Percentiles rank a stretch among this genome's conserved stretches.
These are phyloP conservation scores for Santalum album DNA, from an alignment of 164 flowering plant species.

Conservation along the genomic window DNA sequence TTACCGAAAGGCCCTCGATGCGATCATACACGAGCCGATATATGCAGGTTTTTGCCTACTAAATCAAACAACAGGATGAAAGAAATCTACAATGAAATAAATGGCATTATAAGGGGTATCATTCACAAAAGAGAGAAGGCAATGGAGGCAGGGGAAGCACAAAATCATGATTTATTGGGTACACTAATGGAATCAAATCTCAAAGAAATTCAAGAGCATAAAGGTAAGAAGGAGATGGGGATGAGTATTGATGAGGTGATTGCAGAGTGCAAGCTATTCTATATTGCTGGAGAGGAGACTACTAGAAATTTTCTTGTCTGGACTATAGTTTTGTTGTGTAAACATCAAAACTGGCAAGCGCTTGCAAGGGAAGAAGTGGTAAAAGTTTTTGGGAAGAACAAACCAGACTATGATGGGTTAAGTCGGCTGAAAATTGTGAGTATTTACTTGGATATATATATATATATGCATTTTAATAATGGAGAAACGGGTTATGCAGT, in stretches of 20 bases:
- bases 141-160: background rate
- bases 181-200: background rate
- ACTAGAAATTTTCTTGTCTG: conserved; percentile 16
- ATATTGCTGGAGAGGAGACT: conserved; percentile 19
- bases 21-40: background rate
- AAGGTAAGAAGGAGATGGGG: background rate
- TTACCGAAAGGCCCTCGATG: too few species aligned
- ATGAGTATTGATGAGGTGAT: conserved; percentile 10
- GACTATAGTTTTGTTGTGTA: conserved; percentile 7
- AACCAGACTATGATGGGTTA: conserved; percentile 1
- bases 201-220: background rate
- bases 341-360: background rate
- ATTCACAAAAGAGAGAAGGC: conserved; percentile 1
- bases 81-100: background rate
- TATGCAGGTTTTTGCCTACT: conserved; percentile 1
- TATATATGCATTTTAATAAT: too few species aligned
- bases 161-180: background rate
- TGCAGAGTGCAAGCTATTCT: conserved; percentile 22
- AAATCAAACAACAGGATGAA: background rate
- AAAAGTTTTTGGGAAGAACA: background rate
- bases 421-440: background rate
- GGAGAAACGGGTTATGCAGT: too few species aligned
- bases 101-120: background rate
- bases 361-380: conserved; percentile 1
- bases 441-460: too few species aligned